A percentile compares a stretch with the other conserved stretches of the same genome.
Evolutionary conservation across 2,329 filamentous ascomycete species (phyloP).

Genomic region (Magnaporthiopsis poae): DNA sequence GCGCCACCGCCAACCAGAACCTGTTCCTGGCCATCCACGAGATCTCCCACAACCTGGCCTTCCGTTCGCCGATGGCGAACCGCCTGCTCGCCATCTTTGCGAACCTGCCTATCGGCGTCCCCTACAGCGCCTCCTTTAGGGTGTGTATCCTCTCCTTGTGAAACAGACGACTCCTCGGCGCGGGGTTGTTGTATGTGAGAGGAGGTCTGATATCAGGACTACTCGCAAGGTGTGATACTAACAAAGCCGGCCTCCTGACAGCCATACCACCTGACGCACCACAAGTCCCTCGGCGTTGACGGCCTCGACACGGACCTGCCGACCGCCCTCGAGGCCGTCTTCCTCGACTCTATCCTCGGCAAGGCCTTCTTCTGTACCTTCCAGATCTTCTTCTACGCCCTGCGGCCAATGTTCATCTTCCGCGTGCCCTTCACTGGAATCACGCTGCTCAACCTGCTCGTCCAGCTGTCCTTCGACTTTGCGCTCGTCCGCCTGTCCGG

Average conservation of each 20-base stretch:
- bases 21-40: slow-evolving; percentile 97
- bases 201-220: slow-evolving; percentile 1
- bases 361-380: slow-evolving; percentile 99
- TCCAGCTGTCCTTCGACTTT: slow-evolving; percentile 71
- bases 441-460: slow-evolving; percentile 69
- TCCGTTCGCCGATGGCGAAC: slow-evolving; percentile 70
- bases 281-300: slow-evolving; percentile 95
- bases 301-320: slow-evolving; percentile 94
- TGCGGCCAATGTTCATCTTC: slow-evolving; percentile 92
- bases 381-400: slow-evolving; percentile 96
- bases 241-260: slow-evolving; percentile 22
- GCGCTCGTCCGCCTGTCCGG: slow-evolving; percentile 53
- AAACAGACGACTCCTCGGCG: too few species aligned
- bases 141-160: slow-evolving; percentile 33
- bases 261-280: slow-evolving; percentile 96
- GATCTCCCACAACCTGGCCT: slow-evolving; percentile 95
- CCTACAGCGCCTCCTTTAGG: slow-evolving; percentile 91
- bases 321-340: slow-evolving; percentile 78
- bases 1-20: slow-evolving; percentile 95
- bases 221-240: background rate
- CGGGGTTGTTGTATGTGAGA: background rate
- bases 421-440: slow-evolving; percentile 76
- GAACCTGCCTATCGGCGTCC: slow-evolving; percentile 89
- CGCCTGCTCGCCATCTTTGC: slow-evolving; percentile 82
- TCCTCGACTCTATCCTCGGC: slow-evolving; percentile 88